Evolutionary conservation across 805 yeast species (phyloP).

Genomic region (Hanseniaspora taiwanica): DNA sequence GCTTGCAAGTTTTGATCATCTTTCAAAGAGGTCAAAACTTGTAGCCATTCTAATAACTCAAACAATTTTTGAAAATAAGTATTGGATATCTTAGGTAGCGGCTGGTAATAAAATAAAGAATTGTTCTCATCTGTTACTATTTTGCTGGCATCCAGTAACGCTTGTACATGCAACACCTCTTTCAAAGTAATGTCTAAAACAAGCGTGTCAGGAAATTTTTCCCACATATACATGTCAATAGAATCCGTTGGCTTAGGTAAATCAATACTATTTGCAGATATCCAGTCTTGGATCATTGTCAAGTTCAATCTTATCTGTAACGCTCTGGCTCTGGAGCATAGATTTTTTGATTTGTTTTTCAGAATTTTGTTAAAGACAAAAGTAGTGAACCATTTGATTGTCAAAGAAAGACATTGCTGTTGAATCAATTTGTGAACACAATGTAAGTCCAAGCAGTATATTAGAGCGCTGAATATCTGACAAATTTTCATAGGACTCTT

Average conservation of each 20-base stretch:
- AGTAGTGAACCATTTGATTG: constrained; percentile 65
- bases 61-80: constrained; percentile 58
- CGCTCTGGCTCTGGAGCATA: constrained; percentile 70
- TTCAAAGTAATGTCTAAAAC: constrained; percentile 13
- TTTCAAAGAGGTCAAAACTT: constrained; percentile 60
- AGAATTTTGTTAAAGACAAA: constrained; percentile 62
- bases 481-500: constrained; percentile 76
- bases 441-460: constrained; percentile 73
- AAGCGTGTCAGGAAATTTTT: constrained; percentile 26
- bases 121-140: constrained; percentile 19
- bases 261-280: constrained; percentile 23
- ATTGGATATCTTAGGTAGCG: constrained; percentile 52
- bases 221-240: constrained; percentile 26
- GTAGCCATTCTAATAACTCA: constrained; percentile 82
- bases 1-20: constrained; percentile 49
- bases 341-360: constrained; percentile 40
- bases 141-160: constrained; percentile 2
- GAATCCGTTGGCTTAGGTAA: constrained; percentile 20
- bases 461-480: constrained; percentile 77
- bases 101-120: constrained; percentile 47
- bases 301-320: constrained; percentile 80
- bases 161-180: constrained; percentile 1
- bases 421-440: constrained; percentile 66
- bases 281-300: constrained; percentile 88
- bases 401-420: constrained; percentile 64